Conservation (phyloP, 2,329 filamentous ascomycete genomes). For the Diaporthe vexans region DNA sequence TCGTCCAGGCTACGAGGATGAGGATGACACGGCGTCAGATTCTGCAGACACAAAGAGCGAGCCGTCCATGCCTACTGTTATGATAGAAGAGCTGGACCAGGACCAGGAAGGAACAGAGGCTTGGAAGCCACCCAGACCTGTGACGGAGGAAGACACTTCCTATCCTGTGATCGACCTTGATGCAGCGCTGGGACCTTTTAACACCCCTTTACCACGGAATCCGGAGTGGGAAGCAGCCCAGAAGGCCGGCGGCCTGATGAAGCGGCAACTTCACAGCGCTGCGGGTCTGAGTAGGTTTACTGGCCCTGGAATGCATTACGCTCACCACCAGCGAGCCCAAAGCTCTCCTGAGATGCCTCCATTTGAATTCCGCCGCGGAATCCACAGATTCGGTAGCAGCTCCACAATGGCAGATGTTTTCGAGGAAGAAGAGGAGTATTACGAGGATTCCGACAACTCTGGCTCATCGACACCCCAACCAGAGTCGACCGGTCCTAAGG, state of each 20-base stretch:
- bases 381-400: conserved; percentile 74
- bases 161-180: conserved; percentile 94
- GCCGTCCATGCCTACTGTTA: conserved; percentile 55
- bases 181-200: conserved; percentile 92
- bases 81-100: conserved; percentile 56
- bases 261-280: conserved; percentile 82
- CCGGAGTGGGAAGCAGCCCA: conserved; percentile 78
- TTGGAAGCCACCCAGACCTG: conserved; percentile 56
- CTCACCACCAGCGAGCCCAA: conserved; percentile 79
- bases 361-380: conserved; percentile 75
- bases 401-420: conserved; percentile 89
- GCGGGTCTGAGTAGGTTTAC: conserved; percentile 77
- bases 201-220: conserved; percentile 78
- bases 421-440: conserved; percentile 83
- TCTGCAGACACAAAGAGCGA: conserved; percentile 48
- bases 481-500: conserved; percentile 55
- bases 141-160: conserved; percentile 72
- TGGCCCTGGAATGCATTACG: conserved; percentile 78
- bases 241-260: conserved; percentile 66
- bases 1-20: conserved; percentile 48
- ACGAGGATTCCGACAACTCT: conserved; percentile 62
- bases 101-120: conserved; percentile 47
- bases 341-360: conserved; percentile 85
- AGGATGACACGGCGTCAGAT: conserved; percentile 48
- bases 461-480: conserved; percentile 51